Base-by-base conservation (phyloP, 768 basidiomycete genomes). In the Panus rudis region DNA sequence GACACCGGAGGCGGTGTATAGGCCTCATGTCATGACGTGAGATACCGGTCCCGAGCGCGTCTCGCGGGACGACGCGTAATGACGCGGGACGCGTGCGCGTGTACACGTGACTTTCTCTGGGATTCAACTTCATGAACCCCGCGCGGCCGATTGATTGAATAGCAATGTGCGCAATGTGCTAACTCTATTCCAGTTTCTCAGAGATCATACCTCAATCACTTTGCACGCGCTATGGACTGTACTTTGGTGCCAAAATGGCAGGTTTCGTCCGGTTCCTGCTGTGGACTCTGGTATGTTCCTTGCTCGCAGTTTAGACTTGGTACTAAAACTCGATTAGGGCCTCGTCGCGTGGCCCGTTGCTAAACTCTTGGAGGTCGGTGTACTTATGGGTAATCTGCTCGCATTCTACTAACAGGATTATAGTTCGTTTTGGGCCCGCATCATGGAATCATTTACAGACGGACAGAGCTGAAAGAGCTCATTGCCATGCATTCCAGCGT, bases 161-260 rank as follows among this genome's bases (percentile, higher is more conserved):
- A n/a, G n/a, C n/a, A n/a, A n/a, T n/a, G n/a, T n/a, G n/a, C n/a
- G n/a, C n/a, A n/a, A n/a, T n/a, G n/a, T n/a, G n/a, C n/a, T n/a
- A n/a, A n/a, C n/a, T n/a, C n/a, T n/a, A n/a, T 25, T 41, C 3
- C 50, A 92, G 89, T 46, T 93, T 92, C 59, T 69, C 90, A 20
- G 90, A 93, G 65, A 89, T 93, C 50, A 92, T 93, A 48, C 91
- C 91, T 0, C 91, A 94, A 56, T 88, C 87, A 1, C 68, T 93
- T n/a, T 94, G 88, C 62, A 88, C 88, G 17, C 84, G 91, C 27
- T 84, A 91, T 67, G 92, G 92, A 17, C 73, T 93, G 4, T 87
- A 84, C 52, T 75, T 94, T 35, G 90, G 91, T 26, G 88, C 90
- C 7, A 86, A 87, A 56, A 86, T 89, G 83, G 90, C 84, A 0